Percentiles rank a stretch among this genome's conserved stretches.
phyloP scores from a whole-genome alignment of 1,139 yeast species.

The Ogataea hybrid region DNA sequence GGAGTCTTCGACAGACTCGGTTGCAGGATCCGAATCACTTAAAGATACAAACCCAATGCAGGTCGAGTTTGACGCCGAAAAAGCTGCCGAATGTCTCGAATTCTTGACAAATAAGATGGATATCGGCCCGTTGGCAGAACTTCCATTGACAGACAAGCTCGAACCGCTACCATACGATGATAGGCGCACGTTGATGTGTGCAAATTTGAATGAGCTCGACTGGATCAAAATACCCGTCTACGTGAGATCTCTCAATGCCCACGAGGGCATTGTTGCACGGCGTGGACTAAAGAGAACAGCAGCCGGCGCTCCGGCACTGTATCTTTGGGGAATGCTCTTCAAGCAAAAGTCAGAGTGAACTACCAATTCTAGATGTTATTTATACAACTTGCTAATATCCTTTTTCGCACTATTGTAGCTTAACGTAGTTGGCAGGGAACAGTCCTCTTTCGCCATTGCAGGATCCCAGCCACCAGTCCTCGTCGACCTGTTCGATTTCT shows the following conservation, averaged over 20 bases:
- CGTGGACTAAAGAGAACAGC: constrained; percentile 56
- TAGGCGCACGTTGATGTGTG: constrained; percentile 42
- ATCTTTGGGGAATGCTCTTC: constrained; percentile 43
- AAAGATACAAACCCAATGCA: background rate
- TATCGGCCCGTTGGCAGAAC: constrained; percentile 15
- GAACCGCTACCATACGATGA: constrained; percentile 35
- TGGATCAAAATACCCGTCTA: constrained; percentile 70
- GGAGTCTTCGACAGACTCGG: background rate
- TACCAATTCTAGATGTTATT: constrained; percentile 1
- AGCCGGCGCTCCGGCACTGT: constrained; percentile 52
- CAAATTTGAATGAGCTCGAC: constrained; percentile 49
- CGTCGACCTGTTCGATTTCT: constrained; percentile 86
- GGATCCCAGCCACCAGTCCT: constrained; percentile 97
- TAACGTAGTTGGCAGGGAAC: constrained; percentile 89
- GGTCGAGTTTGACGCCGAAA: constrained; percentile 8
- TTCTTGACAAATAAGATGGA: constrained; percentile 6
- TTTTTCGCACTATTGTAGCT: constrained; percentile 32
- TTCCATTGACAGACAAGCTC: constrained; percentile 23
- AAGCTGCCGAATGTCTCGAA: background rate
- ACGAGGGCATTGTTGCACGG: constrained; percentile 70
- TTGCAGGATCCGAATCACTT: background rate
- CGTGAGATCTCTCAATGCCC: constrained; percentile 67
- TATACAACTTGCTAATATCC: constrained; percentile 6
- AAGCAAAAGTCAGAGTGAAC: constrained; percentile 13
- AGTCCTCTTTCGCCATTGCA: constrained; percentile 74